Evolutionary conservation across 2,329 filamentous ascomycete genomes (phyloP).

Genomic region (Lecanosticta acicola): DNA sequence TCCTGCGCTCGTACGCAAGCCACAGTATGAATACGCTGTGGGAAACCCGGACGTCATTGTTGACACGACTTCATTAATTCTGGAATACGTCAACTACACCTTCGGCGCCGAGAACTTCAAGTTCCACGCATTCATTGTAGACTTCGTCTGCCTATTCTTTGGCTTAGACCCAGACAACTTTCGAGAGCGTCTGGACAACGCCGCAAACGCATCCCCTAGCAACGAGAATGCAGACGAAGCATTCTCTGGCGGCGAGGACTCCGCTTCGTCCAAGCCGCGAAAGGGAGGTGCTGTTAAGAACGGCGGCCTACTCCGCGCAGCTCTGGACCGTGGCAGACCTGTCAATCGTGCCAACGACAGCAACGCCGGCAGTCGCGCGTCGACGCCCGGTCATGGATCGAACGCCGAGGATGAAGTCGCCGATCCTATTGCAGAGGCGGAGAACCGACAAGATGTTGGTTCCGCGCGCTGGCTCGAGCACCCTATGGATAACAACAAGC

Average conservation of each 20-base stretch:
- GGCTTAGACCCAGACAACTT: conserved; percentile 51
- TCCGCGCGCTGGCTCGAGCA: conserved; percentile 60
- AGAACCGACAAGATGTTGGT: conserved; percentile 53
- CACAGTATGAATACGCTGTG: conserved; percentile 71
- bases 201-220: conserved; percentile 41
- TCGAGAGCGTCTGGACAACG: conserved; percentile 57
- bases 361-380: conserved; percentile 74
- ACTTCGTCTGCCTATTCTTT: conserved; percentile 48
- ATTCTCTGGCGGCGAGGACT: conserved; percentile 59
- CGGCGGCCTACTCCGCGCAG: conserved; percentile 74
- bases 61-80: conserved; percentile 43
- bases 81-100: conserved; percentile 40
- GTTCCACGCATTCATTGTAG: conserved; percentile 44
- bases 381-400: conserved; percentile 77
- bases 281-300: conserved; percentile 39
- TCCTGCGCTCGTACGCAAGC: conserved; percentile 26
- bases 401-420: conserved; percentile 70
- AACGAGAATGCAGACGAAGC: conserved; percentile 73
- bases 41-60: conserved; percentile 50
- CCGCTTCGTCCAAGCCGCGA: conserved; percentile 63
- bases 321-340: conserved; percentile 75
- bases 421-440: conserved; percentile 22
- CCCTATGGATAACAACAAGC: conserved; percentile 51
- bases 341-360: conserved; percentile 72
- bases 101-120: conserved; percentile 40